These are phyloP conservation scores for Thermoascus crustaceus DNA, from an alignment of 2,329 filamentous ascomycete species.

Conservation along the genomic window DNA sequence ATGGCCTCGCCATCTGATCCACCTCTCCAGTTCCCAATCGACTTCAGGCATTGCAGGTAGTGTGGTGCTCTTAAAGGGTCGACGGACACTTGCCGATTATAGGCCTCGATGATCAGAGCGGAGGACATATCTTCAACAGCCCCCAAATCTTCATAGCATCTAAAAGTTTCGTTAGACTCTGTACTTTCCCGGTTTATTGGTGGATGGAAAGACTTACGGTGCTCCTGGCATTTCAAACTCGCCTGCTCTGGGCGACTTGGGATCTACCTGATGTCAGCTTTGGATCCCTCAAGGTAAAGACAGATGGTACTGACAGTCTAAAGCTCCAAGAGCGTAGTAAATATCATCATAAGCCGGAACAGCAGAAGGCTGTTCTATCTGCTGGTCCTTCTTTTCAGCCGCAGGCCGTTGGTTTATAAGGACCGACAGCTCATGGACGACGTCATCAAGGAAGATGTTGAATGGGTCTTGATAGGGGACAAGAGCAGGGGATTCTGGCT, in stretches of 20 bases:
- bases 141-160: conserved; percentile 56
- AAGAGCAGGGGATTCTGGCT: conserved; percentile 23
- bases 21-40: conserved; percentile 47
- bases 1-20: conserved; percentile 45
- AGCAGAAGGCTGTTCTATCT: conserved; percentile 23
- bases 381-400: conserved; percentile 28
- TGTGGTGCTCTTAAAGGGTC: conserved; percentile 49
- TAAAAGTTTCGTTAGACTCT: conserved; percentile 13
- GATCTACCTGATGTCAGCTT: conserved; percentile 15
- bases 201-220: conserved; percentile 21
- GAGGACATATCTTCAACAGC: conserved; percentile 56
- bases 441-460: conserved; percentile 50
- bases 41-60: conserved; percentile 59
- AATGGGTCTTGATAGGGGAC: conserved; percentile 33
- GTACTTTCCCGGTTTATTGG: not conserved
- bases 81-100: conserved; percentile 49
- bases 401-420: conserved; percentile 41
- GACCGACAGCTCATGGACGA: conserved; percentile 49
- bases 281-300: not conserved
- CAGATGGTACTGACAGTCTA: conserved; percentile 21
- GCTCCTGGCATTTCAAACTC: conserved; percentile 25
- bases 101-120: conserved; percentile 53
- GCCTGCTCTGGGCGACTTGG: conserved; percentile 17
- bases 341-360: conserved; percentile 33
- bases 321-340: conserved; percentile 26